A percentile compares a stretch with the other conserved stretches of the same genome.
Conservation (phyloP, 129 eudicot species). For the Calendula officinalis region DNA sequence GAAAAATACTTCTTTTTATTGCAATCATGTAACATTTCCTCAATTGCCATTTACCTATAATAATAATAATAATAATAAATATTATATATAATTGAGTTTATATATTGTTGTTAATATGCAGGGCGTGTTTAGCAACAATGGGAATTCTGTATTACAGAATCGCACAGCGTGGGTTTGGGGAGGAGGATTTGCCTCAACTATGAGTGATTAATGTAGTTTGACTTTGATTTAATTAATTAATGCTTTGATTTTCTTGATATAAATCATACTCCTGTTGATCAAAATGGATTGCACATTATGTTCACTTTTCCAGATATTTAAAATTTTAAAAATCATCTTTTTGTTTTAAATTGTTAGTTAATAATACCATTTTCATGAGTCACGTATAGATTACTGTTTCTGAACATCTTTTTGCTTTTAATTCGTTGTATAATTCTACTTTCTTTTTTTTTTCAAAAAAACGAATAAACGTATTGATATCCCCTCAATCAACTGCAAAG, state of each 20-base stretch:
- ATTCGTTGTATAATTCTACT: neutral
- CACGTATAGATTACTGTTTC: neutral
- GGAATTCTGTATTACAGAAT: conserved; percentile 92
- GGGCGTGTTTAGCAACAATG: conserved; percentile 99
- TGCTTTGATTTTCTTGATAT: conserved; percentile 1
- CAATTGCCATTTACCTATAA: too few relatives aligned
- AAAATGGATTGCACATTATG: conserved; percentile 10
- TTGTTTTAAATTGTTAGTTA: conserved; percentile 13
- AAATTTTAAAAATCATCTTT: neutral
- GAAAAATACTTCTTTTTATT: conserved; percentile 79
- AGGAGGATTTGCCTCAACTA: conserved; percentile 47
- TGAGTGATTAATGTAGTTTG: conserved; percentile 8
- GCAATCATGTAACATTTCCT: conserved; percentile 73
- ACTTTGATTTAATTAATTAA: conserved; percentile 8
- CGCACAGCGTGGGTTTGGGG: conserved; percentile 81
- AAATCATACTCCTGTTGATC: neutral
- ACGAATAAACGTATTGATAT: too few relatives aligned
- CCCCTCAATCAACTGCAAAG: too few relatives aligned
- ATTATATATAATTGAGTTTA: neutral
- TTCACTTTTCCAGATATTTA: neutral
- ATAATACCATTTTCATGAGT: neutral
- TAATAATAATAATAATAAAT: too few relatives aligned
- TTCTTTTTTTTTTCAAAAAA: too few relatives aligned
- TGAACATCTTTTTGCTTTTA: neutral
- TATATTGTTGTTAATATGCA: conserved; percentile 27